Percentiles rank a stretch among this genome's conserved stretches.
Conservation (phyloP, 2,329 filamentous ascomycete genomes). For the Penicillium sp. region DNA sequence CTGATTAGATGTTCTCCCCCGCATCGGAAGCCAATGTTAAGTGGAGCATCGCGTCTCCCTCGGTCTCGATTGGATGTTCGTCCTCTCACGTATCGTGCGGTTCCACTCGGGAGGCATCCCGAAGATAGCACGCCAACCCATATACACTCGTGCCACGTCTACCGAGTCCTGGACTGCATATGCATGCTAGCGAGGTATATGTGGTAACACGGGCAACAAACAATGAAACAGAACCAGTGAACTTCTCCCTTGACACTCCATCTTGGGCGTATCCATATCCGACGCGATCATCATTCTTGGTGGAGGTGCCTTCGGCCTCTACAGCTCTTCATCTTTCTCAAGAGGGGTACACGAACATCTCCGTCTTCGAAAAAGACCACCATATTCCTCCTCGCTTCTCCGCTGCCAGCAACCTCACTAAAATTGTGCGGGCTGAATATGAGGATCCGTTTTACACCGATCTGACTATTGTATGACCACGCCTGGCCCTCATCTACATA, state of each 20-base stretch:
- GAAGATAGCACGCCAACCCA: constrained; percentile 4
- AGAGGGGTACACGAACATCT: constrained; percentile 46
- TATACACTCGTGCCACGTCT: not conserved
- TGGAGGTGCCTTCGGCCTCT: constrained; percentile 50
- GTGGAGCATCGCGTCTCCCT: not conserved
- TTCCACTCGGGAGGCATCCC: constrained; percentile 16
- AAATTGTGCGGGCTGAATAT: constrained; percentile 60
- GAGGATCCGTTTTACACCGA: constrained; percentile 56
- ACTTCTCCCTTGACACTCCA: not conserved
- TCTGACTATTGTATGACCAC: constrained; percentile 46
- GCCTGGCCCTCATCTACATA: not conserved
- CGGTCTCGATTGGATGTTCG: not conserved
- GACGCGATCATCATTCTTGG: constrained; percentile 38
- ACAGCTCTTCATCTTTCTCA: constrained; percentile 47
- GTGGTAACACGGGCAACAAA: not conserved
- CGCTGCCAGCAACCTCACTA: constrained; percentile 58
- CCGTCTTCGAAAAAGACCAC: constrained; percentile 46
- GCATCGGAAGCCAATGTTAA: constrained; percentile 2
- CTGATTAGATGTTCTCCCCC: not conserved
- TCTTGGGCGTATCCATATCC: constrained; percentile 19
- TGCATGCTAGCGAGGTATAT: constrained; percentile 13
- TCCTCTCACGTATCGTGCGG: constrained; percentile 3
- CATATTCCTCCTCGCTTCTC: constrained; percentile 50
- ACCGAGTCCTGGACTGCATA: constrained; percentile 1
- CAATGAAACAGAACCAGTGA: not conserved